These are phyloP conservation scores for Penicillium paneum DNA, from an alignment of 2,329 filamentous ascomycete genomes.

Conservation along the genomic window DNA sequence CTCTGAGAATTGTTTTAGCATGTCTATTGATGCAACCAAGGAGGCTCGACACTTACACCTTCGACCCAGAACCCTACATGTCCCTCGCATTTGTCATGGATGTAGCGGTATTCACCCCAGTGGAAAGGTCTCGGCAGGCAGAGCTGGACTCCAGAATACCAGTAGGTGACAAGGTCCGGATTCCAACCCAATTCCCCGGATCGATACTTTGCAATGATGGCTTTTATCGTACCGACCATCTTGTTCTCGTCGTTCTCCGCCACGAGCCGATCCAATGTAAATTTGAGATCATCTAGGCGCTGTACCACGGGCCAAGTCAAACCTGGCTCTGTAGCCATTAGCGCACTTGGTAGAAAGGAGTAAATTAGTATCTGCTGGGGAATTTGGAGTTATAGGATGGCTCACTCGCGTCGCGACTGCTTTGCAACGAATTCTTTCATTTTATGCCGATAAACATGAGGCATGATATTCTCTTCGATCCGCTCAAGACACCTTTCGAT, in stretches of 20 bases:
- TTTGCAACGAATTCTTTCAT: background rate
- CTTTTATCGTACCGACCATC: background rate
- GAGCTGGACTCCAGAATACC: background rate
- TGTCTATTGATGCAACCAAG: background rate
- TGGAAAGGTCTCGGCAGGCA: background rate
- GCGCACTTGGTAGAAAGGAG: background rate
- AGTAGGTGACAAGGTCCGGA: constrained; percentile 1
- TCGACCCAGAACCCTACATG: constrained; percentile 4
- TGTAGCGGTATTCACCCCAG: background rate
- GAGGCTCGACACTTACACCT: background rate
- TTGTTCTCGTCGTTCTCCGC: background rate
- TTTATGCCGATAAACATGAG: background rate
- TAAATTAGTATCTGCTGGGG: background rate
- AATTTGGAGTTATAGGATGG: background rate
- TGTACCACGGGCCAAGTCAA: background rate
- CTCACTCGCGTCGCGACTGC: background rate
- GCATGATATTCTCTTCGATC: constrained; percentile 4
- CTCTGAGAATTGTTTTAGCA: background rate
- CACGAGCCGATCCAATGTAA: background rate
- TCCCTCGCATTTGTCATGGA: background rate
- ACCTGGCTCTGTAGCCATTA: background rate
- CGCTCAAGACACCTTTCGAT: constrained; percentile 1
- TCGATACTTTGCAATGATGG: background rate
- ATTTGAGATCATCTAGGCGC: background rate
- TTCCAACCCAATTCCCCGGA: background rate